Conservation (phyloP, 441 rosid genomes). For the Croton laevigatus region DNA sequence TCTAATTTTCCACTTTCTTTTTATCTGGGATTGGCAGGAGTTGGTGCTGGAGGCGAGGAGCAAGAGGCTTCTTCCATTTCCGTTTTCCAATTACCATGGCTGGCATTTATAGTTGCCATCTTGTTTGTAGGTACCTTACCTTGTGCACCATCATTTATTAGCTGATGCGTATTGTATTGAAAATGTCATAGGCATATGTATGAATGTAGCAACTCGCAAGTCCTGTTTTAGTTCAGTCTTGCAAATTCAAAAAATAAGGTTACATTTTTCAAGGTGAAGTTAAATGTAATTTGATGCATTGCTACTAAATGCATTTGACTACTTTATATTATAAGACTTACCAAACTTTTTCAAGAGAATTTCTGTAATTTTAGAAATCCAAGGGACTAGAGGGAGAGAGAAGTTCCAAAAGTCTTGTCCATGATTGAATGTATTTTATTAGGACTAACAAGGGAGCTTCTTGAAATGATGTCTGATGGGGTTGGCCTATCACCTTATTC, state of each 20-base stretch:
- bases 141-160: constrained; percentile 27
- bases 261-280: too few relatives aligned
- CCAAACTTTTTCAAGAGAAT: not conserved
- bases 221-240: constrained; percentile 8
- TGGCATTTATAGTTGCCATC: constrained; percentile 67
- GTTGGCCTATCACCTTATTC: not conserved
- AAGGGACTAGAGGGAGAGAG: not conserved
- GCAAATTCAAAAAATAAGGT: constrained; percentile 7
- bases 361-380: not conserved
- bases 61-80: constrained; percentile 76
- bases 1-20: not conserved
- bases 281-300: too few relatives aligned
- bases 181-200: not conserved
- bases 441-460: not conserved
- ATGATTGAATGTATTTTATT: not conserved
- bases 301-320: too few relatives aligned
- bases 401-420: not conserved
- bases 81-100: constrained; percentile 80
- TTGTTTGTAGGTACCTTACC: constrained; percentile 97
- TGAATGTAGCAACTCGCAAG: not conserved
- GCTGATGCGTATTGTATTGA: not conserved
- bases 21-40: constrained; percentile 49
- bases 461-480: not conserved
- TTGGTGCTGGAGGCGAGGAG: constrained; percentile 98
- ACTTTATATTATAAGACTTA: too few relatives aligned